phyloP scores from a whole-genome alignment of 2,329 filamentous ascomycete species.

The Trichoderma sp. region DNA sequence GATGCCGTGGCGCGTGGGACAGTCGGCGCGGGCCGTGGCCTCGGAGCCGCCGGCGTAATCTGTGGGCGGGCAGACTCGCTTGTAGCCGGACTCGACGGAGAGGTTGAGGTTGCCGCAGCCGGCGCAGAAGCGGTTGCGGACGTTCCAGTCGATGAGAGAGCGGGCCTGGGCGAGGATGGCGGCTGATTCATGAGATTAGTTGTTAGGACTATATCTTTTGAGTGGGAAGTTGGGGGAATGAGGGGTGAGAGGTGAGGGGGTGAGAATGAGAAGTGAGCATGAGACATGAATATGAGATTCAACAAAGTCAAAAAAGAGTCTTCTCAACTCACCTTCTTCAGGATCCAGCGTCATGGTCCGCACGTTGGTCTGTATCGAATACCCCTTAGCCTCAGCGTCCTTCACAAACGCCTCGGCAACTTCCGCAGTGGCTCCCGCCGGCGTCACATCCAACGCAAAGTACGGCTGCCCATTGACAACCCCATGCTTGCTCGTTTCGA shows the following conservation, averaged over 20 bases:
- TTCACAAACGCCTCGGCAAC: constrained; percentile 53
- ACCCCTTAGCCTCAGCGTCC: constrained; percentile 51
- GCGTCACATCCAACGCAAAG: constrained; percentile 88
- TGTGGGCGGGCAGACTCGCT: constrained; percentile 72
- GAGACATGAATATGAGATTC: neutral
- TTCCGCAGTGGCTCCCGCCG: constrained; percentile 61
- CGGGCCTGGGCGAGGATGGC: constrained; percentile 89
- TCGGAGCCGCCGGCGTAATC: constrained; percentile 53
- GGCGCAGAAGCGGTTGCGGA: constrained; percentile 86
- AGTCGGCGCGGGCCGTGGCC: constrained; percentile 61
- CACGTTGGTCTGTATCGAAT: constrained; percentile 66
- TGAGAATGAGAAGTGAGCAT: neutral
- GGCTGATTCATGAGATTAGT: constrained; percentile 48
- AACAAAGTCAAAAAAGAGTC: neutral
- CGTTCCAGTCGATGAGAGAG: constrained; percentile 90
- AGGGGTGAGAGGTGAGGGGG: neutral
- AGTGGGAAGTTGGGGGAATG: neutral
- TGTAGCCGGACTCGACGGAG: constrained; percentile 75
- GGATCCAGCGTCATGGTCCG: constrained; percentile 60
- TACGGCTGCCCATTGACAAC: constrained; percentile 77
- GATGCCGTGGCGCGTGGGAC: constrained; percentile 77
- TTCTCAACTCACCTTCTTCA: constrained; percentile 52
- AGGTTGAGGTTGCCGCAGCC: constrained; percentile 83
- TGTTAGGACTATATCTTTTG: neutral
- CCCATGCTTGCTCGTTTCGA: constrained; percentile 46